Conservation (phyloP, 805 yeast species). For the Blastobotrys chiropterorum region DNA sequence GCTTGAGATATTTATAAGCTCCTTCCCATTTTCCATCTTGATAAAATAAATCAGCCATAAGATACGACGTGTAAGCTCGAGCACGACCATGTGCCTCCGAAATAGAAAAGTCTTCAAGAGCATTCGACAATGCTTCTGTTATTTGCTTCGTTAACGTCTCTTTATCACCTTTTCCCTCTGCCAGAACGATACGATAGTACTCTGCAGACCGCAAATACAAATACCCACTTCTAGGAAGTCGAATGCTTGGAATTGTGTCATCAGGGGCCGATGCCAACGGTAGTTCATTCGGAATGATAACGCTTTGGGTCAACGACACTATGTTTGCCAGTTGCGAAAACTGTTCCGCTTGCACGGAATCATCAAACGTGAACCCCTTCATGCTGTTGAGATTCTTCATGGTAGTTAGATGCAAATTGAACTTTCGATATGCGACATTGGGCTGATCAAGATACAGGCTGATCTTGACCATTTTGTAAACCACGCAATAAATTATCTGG, state of each 20-base stretch:
- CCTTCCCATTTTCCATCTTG: conserved; percentile 31
- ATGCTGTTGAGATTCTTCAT: conserved; percentile 37
- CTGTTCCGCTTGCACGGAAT: conserved; percentile 58
- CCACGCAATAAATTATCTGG: conserved; percentile 49
- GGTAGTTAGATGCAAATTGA: conserved; percentile 54
- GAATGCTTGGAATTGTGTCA: conserved; percentile 8
- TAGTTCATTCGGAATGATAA: conserved; percentile 34
- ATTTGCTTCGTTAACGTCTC: not conserved
- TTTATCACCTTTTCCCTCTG: conserved; percentile 4
- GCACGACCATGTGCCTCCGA: conserved; percentile 24
- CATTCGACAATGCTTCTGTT: conserved; percentile 11
- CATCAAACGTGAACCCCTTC: conserved; percentile 24
- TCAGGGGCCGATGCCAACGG: conserved; percentile 29
- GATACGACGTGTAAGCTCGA: conserved; percentile 40
- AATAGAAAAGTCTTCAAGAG: conserved; percentile 18
- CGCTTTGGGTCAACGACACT: conserved; percentile 42
- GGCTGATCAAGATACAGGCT: conserved; percentile 55
- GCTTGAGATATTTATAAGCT: conserved; percentile 39
- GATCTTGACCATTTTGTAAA: conserved; percentile 56
- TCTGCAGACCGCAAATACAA: conserved; percentile 15
- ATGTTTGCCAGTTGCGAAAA: conserved; percentile 60
- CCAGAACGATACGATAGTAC: not conserved
- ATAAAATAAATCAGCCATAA: conserved; percentile 46
- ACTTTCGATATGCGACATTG: conserved; percentile 54
- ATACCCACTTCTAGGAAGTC: conserved; percentile 21